Conservation (phyloP, 805 yeast genomes). For the Metschnikowia anglica region DNA sequence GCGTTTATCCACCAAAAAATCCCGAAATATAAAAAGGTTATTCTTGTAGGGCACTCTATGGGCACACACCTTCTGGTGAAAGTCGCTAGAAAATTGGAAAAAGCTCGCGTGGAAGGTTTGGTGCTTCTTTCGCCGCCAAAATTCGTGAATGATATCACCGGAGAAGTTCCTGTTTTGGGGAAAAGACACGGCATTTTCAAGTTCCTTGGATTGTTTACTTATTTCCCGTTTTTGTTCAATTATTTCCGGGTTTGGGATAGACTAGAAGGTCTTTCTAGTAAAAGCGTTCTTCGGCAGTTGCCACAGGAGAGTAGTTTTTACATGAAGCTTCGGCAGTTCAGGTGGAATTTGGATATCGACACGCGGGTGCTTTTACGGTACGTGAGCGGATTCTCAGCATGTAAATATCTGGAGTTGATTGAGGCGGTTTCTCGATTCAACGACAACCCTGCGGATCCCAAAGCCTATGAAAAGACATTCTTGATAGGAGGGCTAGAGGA, state of each 20-base stretch:
- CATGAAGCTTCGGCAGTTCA: slow-evolving; percentile 55
- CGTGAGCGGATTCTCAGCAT: slow-evolving; percentile 48
- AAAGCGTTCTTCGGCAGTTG: slow-evolving; percentile 59
- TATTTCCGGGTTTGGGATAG: slow-evolving; percentile 59
- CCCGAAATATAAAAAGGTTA: slow-evolving; percentile 40
- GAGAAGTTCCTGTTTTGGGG: background rate
- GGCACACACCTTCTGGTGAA: slow-evolving; percentile 60
- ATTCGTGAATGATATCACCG: slow-evolving; percentile 4
- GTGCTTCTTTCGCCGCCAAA: slow-evolving; percentile 52
- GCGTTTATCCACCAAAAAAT: slow-evolving; percentile 39
- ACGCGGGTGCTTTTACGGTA: slow-evolving; percentile 55
- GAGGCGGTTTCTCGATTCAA: slow-evolving; percentile 37
- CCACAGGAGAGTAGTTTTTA: slow-evolving; percentile 28
- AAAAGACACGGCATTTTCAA: slow-evolving; percentile 2
- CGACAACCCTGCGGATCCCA: slow-evolving; percentile 32
- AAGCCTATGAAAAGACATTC: slow-evolving; percentile 45
- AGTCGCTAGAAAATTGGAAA: slow-evolving; percentile 38
- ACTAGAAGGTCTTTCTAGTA: slow-evolving; percentile 57
- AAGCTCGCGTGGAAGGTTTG: slow-evolving; percentile 45
- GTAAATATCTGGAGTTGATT: slow-evolving; percentile 45
- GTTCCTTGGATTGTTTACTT: slow-evolving; percentile 32
- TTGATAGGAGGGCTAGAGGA: slow-evolving; percentile 62
- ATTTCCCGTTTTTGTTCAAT: slow-evolving; percentile 50
- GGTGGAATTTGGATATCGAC: slow-evolving; percentile 69
- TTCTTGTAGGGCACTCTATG: slow-evolving; percentile 71